Evolutionary conservation across 225 moss, liverwort and hornwort genomes (phyloP).

Genomic region (Climacium dendroides): DNA sequence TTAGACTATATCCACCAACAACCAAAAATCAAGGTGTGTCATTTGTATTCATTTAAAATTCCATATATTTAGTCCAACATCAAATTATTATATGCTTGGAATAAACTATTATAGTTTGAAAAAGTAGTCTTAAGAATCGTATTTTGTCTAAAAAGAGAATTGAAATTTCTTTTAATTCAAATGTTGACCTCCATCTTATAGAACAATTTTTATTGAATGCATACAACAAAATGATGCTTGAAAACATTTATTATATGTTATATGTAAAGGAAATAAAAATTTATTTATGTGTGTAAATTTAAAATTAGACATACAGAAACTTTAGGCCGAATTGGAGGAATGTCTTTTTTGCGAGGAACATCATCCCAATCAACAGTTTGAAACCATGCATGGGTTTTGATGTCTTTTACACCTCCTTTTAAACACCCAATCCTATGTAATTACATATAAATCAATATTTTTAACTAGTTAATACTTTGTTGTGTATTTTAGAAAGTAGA

Average conservation of each 20-base stretch:
- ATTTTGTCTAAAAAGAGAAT: not conserved
- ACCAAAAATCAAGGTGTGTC: not conserved
- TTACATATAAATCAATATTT: not conserved
- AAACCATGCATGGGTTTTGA: conserved; percentile 84
- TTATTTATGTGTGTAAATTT: not conserved
- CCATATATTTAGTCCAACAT: no score
- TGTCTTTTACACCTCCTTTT: conserved; percentile 81
- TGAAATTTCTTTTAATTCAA: not conserved
- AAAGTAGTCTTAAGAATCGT: not conserved
- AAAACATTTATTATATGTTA: no score
- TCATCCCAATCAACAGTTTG: conserved; percentile 55
- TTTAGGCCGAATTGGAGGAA: conserved; percentile 81
- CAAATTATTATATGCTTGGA: not conserved
- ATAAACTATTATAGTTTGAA: not conserved
- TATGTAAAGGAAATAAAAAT: rapidly evolving
- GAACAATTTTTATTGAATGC: rapidly evolving
- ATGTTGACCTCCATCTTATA: not conserved
- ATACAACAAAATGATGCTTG: not conserved
- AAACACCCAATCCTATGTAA: conserved; percentile 63
- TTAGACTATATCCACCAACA: conserved; percentile 27
- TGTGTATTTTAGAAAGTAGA: not conserved
- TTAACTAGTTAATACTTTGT: not conserved
- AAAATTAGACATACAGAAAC: conserved; percentile 28
- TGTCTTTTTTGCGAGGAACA: conserved; percentile 43
- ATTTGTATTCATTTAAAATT: not conserved